These are phyloP conservation scores for Thermoascus crustaceus DNA, from an alignment of 2,329 filamentous ascomycete genomes.

Conservation along the genomic window DNA sequence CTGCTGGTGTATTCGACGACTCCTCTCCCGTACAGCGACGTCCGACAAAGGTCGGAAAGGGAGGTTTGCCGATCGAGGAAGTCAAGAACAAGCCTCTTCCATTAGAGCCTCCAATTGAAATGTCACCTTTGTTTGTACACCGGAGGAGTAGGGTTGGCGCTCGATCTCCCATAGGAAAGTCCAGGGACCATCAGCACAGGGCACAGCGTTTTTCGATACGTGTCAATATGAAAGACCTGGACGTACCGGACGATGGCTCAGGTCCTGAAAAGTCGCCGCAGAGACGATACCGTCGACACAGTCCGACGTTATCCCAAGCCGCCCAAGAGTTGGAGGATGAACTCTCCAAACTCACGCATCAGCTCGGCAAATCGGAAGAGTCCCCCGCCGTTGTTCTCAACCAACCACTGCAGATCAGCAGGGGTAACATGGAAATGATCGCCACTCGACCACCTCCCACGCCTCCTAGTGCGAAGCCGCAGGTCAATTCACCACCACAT, in stretches of 20 bases:
- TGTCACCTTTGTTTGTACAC: slow-evolving; percentile 21
- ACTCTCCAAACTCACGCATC: slow-evolving; percentile 18
- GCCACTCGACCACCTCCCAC: slow-evolving; percentile 23
- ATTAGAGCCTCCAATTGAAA: slow-evolving; percentile 24
- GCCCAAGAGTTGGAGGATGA: slow-evolving; percentile 30
- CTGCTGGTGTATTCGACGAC: slow-evolving; percentile 29
- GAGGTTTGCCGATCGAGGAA: slow-evolving; percentile 13
- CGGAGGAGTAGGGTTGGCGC: slow-evolving; percentile 8
- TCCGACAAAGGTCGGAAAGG: slow-evolving; percentile 8
- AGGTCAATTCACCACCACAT: slow-evolving; percentile 13
- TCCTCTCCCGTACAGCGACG: neutral
- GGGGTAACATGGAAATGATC: slow-evolving; percentile 26
- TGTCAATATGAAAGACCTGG: slow-evolving; percentile 12
- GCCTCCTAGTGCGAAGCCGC: too few relatives aligned
- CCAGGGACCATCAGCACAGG: too few relatives aligned
- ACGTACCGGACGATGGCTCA: slow-evolving; percentile 17
- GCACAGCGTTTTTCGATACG: neutral
- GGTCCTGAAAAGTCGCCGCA: slow-evolving; percentile 7
- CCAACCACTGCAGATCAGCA: slow-evolving; percentile 25
- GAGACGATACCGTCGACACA: slow-evolving; percentile 7
- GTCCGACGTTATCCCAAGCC: slow-evolving; percentile 23
- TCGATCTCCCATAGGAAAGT: too few relatives aligned
- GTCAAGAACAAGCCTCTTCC: slow-evolving; percentile 35
- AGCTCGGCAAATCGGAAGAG: slow-evolving; percentile 2
- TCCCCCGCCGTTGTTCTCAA: slow-evolving; percentile 16